Percentiles rank a stretch among this genome's conserved stretches.
phyloP scores from a whole-genome alignment of 495 filamentous ascomycete genomes.

The Aspergillus mulundensis region DNA sequence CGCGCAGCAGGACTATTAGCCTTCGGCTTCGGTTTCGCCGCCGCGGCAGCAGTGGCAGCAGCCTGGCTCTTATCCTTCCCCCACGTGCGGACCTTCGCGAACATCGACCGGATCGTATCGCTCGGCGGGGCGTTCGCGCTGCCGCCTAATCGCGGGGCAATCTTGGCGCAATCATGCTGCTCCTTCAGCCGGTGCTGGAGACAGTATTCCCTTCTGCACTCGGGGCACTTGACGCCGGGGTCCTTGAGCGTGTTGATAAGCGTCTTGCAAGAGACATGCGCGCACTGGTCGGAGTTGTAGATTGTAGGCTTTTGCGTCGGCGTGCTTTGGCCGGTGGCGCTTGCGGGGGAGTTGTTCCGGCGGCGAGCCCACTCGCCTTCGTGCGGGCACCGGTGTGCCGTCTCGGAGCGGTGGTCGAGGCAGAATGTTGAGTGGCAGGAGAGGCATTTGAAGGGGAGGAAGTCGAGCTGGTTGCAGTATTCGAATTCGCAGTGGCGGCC shows the following conservation, averaged over 20 bases:
- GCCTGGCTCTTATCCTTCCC: constrained; percentile 58
- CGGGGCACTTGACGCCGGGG: constrained; percentile 74
- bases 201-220: constrained; percentile 84
- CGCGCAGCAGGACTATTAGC: constrained; percentile 56
- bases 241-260: constrained; percentile 74
- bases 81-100: constrained; percentile 62
- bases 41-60: constrained; percentile 25
- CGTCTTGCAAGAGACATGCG: constrained; percentile 73
- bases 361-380: constrained; percentile 83
- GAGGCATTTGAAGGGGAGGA: constrained; percentile 92
- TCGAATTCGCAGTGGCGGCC: constrained; percentile 87
- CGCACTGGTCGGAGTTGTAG: constrained; percentile 67
- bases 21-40: constrained; percentile 52
- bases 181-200: constrained; percentile 85
- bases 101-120: constrained; percentile 54
- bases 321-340: constrained; percentile 5
- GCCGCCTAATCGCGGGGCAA: constrained; percentile 58
- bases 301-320: constrained; percentile 49
- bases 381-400: constrained; percentile 72
- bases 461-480: constrained; percentile 92
- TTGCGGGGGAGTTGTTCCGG: constrained; percentile 36
- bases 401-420: constrained; percentile 89
- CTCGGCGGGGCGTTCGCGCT: constrained; percentile 20
- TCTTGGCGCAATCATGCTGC: constrained; percentile 78
- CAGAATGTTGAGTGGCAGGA: constrained; percentile 85